A percentile compares a stretch with the other conserved stretches of the same genome.
phyloP scores from a whole-genome alignment of 257 asterid species.

The Nemophila menziesii region DNA sequence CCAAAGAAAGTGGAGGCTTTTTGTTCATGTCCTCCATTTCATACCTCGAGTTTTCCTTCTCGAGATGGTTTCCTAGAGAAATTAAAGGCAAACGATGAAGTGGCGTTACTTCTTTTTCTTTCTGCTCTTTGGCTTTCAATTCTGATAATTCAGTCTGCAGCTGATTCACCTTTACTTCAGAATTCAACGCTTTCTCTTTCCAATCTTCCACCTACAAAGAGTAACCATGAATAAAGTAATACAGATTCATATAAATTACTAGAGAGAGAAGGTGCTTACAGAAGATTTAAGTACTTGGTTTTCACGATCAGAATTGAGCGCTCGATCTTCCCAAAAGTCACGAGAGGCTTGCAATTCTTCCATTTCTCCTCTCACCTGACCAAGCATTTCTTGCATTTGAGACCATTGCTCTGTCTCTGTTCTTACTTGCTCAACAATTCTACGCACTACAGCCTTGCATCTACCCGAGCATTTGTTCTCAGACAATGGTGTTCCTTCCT shows the following conservation, averaged over 20 bases:
- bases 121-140: constrained; percentile 15
- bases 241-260: background rate
- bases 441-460: constrained; percentile 53
- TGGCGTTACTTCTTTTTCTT: constrained; percentile 1
- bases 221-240: background rate
- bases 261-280: constrained; percentile 29
- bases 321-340: constrained; percentile 65
- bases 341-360: constrained; percentile 65
- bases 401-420: constrained; percentile 94
- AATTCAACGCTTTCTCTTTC: constrained; percentile 41
- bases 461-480: constrained; percentile 65
- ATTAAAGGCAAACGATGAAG: constrained; percentile 12
- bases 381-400: constrained; percentile 85
- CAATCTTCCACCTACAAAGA: constrained; percentile 55
- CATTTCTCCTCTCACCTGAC: constrained; percentile 67
- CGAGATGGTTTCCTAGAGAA: constrained; percentile 28
- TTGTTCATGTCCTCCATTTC: constrained; percentile 5
- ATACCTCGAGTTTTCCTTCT: constrained; percentile 21
- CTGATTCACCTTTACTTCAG: constrained; percentile 38
- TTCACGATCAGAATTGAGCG: constrained; percentile 29
- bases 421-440: constrained; percentile 75
- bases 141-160: constrained; percentile 25
- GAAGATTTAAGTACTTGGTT: constrained; percentile 33
- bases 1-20: constrained; percentile 38
- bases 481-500: constrained; percentile 33